Evolutionary conservation across 116 monocot genomes (phyloP).

Genomic region (Posidonia oceanica): DNA sequence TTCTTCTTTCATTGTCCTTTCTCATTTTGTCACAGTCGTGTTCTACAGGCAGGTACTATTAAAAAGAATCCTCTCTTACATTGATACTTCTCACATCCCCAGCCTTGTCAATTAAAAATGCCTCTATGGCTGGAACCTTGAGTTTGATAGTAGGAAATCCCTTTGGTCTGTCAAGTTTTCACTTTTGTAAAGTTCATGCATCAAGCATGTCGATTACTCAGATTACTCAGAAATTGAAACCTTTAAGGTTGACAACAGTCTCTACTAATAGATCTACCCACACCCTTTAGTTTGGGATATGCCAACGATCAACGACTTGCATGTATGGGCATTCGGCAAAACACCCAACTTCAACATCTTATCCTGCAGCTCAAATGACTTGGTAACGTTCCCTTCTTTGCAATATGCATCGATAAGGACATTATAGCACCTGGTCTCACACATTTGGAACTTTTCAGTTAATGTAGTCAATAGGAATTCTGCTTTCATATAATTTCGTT

Average conservation of each 20-base stretch:
- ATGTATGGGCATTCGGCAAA: constrained; percentile 49
- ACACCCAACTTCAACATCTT: constrained; percentile 62
- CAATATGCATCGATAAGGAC: constrained; percentile 35
- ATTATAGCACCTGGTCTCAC: constrained; percentile 43
- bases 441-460: constrained; percentile 28
- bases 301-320: constrained; percentile 46
- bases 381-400: constrained; percentile 19
- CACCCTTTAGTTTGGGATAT: constrained; percentile 7
- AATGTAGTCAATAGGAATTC: constrained; percentile 43
- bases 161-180: too few species aligned
- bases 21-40: too few species aligned
- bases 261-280: background rate
- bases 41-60: too few species aligned
- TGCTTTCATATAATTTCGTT: constrained; percentile 33
- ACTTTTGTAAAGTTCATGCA: too few species aligned
- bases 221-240: too few species aligned
- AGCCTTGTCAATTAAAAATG: too few species aligned
- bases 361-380: constrained; percentile 49
- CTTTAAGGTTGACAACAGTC: background rate
- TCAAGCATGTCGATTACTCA: too few species aligned
- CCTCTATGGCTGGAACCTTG: too few species aligned
- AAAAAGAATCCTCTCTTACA: too few species aligned
- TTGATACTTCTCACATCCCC: too few species aligned
- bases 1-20: too few species aligned
- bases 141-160: too few species aligned